Base-by-base conservation (phyloP, 768 basidiomycete genomes). In the Rubroboletus satanas region DNA sequence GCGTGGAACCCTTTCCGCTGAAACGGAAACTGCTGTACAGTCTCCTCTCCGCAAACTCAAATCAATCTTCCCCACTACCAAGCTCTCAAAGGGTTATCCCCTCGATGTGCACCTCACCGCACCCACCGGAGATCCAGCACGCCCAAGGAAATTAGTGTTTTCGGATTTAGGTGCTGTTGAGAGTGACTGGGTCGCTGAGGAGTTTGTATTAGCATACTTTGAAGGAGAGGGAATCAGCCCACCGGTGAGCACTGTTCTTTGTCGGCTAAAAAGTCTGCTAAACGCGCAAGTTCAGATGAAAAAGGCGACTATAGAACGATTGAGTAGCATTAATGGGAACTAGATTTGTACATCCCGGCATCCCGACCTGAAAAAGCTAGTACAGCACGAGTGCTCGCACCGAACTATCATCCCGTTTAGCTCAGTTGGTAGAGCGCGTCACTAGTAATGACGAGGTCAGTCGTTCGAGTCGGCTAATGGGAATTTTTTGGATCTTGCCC, bases 201-300 rank as follows among this genome's bases (percentile, higher is more conserved):
- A 90, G 63, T 82, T 92, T 56, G 72, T 90, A 12, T 66, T 87
- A 48, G 82, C 88, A 45, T 92, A 91, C 65, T 89, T 91, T 64
- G 84, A 87, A 52, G 83, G 80, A 29, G 71, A 78, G 28, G 85
- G 83, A 10, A 79, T 86, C 14, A 91, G 89, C 66, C 87, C 88
- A 37, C 74, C 83, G 49, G 89, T 90, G 62, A 63, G 85, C 76
- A 47, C 10, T 3, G 15, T 23, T 42, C 45, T 15, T 18, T 21
- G 4, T 29, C 29, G 11, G 37, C 11, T 7, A 11, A 18, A 45
- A 42, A 5, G 12, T 33, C 26, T 35, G 32, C 52, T 58, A n/a
- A 57, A 38, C 17, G n/a, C 5, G 6, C 38, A 18, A 35, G n/a
- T 23, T 9, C 28, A 72, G 71, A 61, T 72, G 62, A 72, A 72